These are phyloP conservation scores for Sporothrix curviconia DNA, from an alignment of 2,329 filamentous ascomycete genomes.

Conservation along the genomic window DNA sequence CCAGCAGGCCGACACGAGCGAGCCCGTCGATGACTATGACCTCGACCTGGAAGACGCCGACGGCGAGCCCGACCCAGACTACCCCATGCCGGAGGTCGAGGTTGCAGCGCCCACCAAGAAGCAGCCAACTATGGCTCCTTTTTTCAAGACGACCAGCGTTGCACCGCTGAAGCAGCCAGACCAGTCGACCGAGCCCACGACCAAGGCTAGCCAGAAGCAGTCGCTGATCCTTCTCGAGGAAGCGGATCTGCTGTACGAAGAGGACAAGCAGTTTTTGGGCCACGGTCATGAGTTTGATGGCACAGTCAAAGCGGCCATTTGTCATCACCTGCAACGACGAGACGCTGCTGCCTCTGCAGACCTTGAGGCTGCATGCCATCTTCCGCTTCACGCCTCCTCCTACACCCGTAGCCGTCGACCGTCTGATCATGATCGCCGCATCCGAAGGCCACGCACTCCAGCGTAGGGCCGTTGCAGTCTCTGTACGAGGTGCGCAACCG, in stretches of 20 bases:
- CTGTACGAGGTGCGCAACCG: constrained; percentile 63
- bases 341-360: constrained; percentile 65
- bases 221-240: constrained; percentile 92
- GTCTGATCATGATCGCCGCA: constrained; percentile 74
- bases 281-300: constrained; percentile 69
- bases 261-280: constrained; percentile 94
- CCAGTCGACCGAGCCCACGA: constrained; percentile 23
- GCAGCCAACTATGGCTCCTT: constrained; percentile 72
- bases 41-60: constrained; percentile 9
- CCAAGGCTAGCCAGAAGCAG: constrained; percentile 64
- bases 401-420: constrained; percentile 64
- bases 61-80: constrained; percentile 9
- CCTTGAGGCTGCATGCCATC: constrained; percentile 75
- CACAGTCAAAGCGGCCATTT: constrained; percentile 82
- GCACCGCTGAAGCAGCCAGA: constrained; percentile 18
- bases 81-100: neutral
- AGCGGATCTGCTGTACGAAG: constrained; percentile 86
- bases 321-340: constrained; percentile 95
- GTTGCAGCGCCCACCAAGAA: constrained; percentile 41
- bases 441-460: constrained; percentile 79
- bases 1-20: constrained; percentile 13
- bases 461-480: constrained; percentile 56
- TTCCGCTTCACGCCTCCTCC: constrained; percentile 66
- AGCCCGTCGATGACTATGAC: constrained; percentile 31
- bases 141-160: constrained; percentile 59